Evolutionary conservation across 345 rosid genomes (phyloP), one percentile per base, ranked within the genome.

Genomic region (Litchi chinensis): DNA sequence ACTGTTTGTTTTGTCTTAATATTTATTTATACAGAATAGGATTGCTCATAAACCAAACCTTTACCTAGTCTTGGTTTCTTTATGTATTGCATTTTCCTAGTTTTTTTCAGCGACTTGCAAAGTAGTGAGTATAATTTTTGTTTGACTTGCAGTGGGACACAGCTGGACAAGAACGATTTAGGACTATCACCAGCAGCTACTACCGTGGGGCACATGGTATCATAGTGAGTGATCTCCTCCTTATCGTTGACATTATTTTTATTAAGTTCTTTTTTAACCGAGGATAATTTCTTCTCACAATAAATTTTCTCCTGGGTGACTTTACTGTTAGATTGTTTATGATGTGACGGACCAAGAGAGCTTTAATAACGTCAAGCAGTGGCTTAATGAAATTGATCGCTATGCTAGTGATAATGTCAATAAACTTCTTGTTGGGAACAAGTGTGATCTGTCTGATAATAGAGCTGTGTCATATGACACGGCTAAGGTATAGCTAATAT

Each of bases 141-240:
- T 78, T 82, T 10, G 65, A 56, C 40, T 12, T 81, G 77, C 90
- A 95, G 98, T 95, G 98, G 98, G 98, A 95, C 84, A 95, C 98
- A 68, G 98, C 98, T 74, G 98, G 98, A 26, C 98, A 95, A 88
- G 98, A 95, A 83, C 88, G 98, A 26, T 95, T 93, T 80, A 91
- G 98, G 88, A 95, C 98, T 32, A 95, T 93, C 79, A 93, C 98
- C 52, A 95, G 98, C 82, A 95, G 98, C 85, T 95, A 93, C 88
- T 95, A 95, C 77, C 97, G 97, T 68, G 98, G 98, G 80, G 98
- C 98, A 7, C 98, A 95, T 87, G 98, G 98, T 79, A 93, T 95
- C 79, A 95, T 95, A 44, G 98, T 93, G 83, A 77, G 90, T 79
- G 70, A 56, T 16, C 70, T 77, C 54, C 59, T 6, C 68, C 65